Evolutionary conservation across 2,329 filamentous ascomycete genomes (phyloP).

Genomic region (Colletotrichum sp.): DNA sequence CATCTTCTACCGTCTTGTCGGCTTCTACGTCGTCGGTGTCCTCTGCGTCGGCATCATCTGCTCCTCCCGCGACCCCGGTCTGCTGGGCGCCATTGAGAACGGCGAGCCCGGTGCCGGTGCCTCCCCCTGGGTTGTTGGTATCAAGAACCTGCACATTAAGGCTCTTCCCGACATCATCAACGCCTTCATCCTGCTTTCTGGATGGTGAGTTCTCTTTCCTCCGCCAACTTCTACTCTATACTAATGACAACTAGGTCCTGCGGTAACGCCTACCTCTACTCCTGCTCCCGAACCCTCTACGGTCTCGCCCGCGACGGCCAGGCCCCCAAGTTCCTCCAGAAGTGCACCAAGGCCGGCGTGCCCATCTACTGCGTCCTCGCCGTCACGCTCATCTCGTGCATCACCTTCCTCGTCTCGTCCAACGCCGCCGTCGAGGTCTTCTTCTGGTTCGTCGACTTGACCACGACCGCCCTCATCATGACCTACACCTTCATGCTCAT

Average conservation of each 20-base stretch:
- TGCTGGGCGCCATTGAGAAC: conserved; percentile 59
- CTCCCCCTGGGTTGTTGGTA: conserved; percentile 57
- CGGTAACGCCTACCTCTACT: conserved; percentile 58
- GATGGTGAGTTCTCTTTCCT: conserved; percentile 11
- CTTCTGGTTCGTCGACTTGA: conserved; percentile 54
- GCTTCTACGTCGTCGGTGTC: conserved; percentile 74
- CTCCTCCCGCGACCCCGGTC: conserved; percentile 59
- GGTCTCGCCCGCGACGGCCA: conserved; percentile 55
- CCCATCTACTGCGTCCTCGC: conserved; percentile 40
- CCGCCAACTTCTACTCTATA: neutral
- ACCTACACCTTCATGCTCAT: conserved; percentile 57
- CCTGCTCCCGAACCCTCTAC: conserved; percentile 54
- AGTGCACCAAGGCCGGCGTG: conserved; percentile 48
- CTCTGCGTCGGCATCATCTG: conserved; percentile 64
- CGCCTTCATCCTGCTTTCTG: conserved; percentile 38
- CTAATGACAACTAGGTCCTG: conserved; percentile 35
- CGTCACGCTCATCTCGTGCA: conserved; percentile 36
- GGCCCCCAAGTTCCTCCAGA: conserved; percentile 46
- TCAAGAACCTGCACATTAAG: conserved; percentile 57
- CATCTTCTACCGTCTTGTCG: conserved; percentile 74
- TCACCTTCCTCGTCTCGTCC: conserved; percentile 43
- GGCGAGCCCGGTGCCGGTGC: conserved; percentile 55
- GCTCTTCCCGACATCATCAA: conserved; percentile 65
- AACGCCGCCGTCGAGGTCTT: conserved; percentile 40
- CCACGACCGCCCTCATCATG: conserved; percentile 64